Conservation (phyloP, 2,329 filamentous ascomycete genomes). For the Fonsecaea erecta region DNA sequence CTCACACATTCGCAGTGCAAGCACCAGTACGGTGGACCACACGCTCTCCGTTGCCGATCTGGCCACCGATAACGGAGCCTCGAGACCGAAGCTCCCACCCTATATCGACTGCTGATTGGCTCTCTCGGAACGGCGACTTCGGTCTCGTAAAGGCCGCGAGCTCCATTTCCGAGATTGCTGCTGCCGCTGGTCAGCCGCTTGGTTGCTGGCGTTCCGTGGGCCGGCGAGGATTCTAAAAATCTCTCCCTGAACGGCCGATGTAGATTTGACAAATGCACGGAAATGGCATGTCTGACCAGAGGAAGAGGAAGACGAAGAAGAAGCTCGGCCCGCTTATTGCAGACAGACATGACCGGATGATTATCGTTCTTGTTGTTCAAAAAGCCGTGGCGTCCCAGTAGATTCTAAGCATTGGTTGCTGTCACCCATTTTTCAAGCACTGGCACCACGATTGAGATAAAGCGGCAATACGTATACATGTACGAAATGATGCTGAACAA, state of each 20-base stretch:
- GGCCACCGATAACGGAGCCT: neutral
- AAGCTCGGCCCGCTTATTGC: neutral
- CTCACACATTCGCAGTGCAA: too few species aligned
- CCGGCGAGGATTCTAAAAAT: neutral
- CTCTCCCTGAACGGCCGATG: too few species aligned
- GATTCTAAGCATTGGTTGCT: neutral
- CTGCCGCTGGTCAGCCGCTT: neutral
- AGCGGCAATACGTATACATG: neutral
- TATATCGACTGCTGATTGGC: neutral
- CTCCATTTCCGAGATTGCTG: conserved; percentile 3
- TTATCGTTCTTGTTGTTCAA: too few species aligned
- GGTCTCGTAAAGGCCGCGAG: neutral
- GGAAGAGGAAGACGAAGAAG: too few species aligned
- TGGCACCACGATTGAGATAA: neutral
- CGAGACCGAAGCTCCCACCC: neutral
- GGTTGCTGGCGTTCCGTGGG: neutral
- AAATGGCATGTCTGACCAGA: neutral
- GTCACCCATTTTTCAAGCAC: neutral
- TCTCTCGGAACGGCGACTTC: neutral
- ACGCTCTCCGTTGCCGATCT: too few species aligned
- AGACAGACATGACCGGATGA: neutral
- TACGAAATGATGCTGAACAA: neutral
- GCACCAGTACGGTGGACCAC: too few species aligned
- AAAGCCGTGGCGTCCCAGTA: neutral
- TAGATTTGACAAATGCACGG: too few species aligned